Conservation (phyloP, 2,329 filamentous ascomycete species). For the Talaromyces pinophilus region DNA sequence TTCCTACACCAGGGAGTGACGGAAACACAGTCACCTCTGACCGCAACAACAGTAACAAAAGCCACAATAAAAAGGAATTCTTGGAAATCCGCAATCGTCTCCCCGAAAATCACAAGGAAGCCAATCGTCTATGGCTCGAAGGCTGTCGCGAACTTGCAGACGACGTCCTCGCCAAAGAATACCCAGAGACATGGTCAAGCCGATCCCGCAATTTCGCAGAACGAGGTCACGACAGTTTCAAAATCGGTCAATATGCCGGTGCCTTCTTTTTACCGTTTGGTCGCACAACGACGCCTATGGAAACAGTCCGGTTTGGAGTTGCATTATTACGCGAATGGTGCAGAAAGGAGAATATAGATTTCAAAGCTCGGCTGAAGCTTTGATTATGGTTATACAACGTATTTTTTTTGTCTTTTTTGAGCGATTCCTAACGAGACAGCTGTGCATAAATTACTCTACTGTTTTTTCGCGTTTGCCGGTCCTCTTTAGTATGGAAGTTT, state of each 20-base stretch:
- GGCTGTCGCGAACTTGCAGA: conserved; percentile 44
- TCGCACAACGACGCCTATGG: conserved; percentile 44
- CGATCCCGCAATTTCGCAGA: conserved; percentile 41
- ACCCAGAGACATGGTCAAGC: conserved; percentile 49
- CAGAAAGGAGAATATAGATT: conserved; percentile 48
- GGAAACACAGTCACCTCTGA: conserved; percentile 36
- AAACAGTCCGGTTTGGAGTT: conserved; percentile 49
- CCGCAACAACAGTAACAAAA: conserved; percentile 40
- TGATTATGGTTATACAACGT: conserved; percentile 28
- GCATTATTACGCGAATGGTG: conserved; percentile 51
- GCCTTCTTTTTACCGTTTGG: conserved; percentile 48
- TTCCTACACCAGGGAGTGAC: conserved; percentile 49
- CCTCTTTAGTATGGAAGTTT: not conserved
- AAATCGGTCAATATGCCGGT: conserved; percentile 38
- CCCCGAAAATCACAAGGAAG: conserved; percentile 43
- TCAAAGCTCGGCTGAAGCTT: conserved; percentile 44
- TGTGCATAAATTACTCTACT: not conserved
- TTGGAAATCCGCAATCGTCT: conserved; percentile 44
- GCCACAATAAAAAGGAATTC: conserved; percentile 40
- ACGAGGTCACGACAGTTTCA: conserved; percentile 38
- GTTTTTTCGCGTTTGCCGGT: not conserved
- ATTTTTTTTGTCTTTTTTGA: conserved; percentile 28
- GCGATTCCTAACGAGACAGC: conserved; percentile 1
- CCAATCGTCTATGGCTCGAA: conserved; percentile 48
- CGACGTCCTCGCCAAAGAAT: conserved; percentile 44